phyloP scores from a whole-genome alignment of 164 flowering plant genomes.

The Echeveria elegans region DNA sequence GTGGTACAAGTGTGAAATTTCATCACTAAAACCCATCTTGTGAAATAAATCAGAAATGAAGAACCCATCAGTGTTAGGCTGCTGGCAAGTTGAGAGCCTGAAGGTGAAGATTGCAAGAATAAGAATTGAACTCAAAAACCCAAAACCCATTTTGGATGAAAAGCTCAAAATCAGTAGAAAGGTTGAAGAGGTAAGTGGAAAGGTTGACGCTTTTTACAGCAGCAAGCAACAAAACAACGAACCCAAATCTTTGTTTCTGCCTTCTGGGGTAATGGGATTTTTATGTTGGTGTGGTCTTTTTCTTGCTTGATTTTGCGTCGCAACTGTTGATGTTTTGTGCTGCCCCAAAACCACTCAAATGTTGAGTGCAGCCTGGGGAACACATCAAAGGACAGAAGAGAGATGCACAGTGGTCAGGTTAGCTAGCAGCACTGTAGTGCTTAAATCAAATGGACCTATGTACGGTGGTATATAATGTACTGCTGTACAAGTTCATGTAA shows the following conservation, averaged over 20 bases:
- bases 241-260: too few relatives aligned
- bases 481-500: too few relatives aligned
- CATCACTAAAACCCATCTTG: conserved; percentile 38
- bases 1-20: conserved; percentile 24
- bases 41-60: conserved; percentile 56
- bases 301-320: not conserved
- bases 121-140: conserved; percentile 24
- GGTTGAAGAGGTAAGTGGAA: conserved; percentile 1
- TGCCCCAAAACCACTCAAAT: too few relatives aligned
- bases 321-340: not conserved
- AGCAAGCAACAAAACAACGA: too few relatives aligned
- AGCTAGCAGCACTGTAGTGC: not conserved
- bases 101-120: conserved; percentile 30
- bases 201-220: not conserved
- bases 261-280: not conserved
- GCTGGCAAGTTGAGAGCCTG: conserved; percentile 37
- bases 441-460: too few relatives aligned
- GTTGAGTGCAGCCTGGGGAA: conserved; percentile 4
- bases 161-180: conserved; percentile 4
- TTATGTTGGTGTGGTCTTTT: not conserved
- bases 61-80: conserved; percentile 72
- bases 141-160: conserved; percentile 34
- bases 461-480: too few relatives aligned
- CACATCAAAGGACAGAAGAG: not conserved
- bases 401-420: not conserved